phyloP scores from a whole-genome alignment of 306 rosid genomes.

The Malus sieversii region DNA sequence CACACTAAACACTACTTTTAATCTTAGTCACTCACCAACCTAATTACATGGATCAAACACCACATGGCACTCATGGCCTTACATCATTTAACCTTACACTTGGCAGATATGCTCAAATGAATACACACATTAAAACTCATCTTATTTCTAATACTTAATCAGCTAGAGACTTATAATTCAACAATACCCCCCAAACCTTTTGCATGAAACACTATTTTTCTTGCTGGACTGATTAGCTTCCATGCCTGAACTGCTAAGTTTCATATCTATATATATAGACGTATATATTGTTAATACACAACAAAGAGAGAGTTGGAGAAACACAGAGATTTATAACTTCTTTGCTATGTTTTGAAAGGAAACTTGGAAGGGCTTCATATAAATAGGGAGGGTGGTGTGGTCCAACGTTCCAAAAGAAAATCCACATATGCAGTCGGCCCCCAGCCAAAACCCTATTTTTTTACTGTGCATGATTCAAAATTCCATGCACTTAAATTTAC shows the following conservation, averaged over 20 bases:
- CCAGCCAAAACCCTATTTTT: not conserved
- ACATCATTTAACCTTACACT: too few relatives aligned
- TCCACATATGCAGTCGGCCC: slow-evolving; percentile 3
- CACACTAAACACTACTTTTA: too few relatives aligned
- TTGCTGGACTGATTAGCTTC: slow-evolving; percentile 20
- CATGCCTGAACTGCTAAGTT: not conserved
- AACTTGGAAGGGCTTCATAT: not conserved
- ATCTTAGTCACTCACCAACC: too few relatives aligned
- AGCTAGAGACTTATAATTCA: too few relatives aligned
- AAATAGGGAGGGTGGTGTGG: slow-evolving; percentile 19
- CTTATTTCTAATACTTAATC: too few relatives aligned
- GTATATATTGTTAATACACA: not conserved
- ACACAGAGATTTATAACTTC: not conserved
- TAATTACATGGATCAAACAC: too few relatives aligned
- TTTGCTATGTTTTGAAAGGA: not conserved
- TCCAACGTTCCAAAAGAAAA: slow-evolving; percentile 11
- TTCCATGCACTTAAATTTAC: slow-evolving; percentile 28
- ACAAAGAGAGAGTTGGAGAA: not conserved
- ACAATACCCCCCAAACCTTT: slow-evolving; percentile 69
- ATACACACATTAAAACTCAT: too few relatives aligned
- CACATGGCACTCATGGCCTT: too few relatives aligned
- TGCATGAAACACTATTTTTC: slow-evolving; percentile 50
- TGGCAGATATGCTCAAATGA: too few relatives aligned
- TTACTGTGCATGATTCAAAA: not conserved
- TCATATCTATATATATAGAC: not conserved